A percentile compares a stretch with the other conserved stretches of the same genome.
phyloP scores from a whole-genome alignment of 176 grass and related monocot genomes.

The Juncus effusus region DNA sequence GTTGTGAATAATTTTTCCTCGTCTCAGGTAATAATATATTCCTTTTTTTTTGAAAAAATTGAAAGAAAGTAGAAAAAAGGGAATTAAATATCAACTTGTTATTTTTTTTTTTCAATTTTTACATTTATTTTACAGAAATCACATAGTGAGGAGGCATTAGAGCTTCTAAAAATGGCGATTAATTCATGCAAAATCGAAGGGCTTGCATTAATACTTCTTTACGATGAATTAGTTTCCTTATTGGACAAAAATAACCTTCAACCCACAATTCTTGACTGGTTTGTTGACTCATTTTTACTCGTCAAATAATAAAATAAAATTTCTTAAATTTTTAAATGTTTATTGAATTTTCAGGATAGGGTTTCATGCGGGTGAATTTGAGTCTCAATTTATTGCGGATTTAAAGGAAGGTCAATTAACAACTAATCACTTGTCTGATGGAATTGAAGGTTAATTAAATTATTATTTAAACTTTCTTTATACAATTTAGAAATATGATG shows the following conservation, averaged over 20 bases:
- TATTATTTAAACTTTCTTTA: constrained; percentile 21
- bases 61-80: not conserved
- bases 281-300: not conserved
- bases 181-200: constrained; percentile 66
- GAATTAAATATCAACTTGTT: not conserved
- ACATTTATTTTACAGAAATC: constrained; percentile 54
- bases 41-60: constrained; percentile 37
- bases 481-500: constrained; percentile 1
- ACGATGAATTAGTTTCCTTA: constrained; percentile 79
- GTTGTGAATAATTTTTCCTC: constrained; percentile 41
- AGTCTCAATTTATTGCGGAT: constrained; percentile 72
- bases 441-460: constrained; percentile 59
- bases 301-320: too few species aligned
- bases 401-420: constrained; percentile 52
- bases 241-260: constrained; percentile 52
- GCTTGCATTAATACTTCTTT: constrained; percentile 68
- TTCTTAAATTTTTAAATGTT: too few species aligned
- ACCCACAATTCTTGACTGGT: constrained; percentile 68
- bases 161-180: constrained; percentile 65
- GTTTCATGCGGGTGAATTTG: constrained; percentile 60
- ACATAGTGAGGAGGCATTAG: constrained; percentile 67
- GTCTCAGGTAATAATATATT: constrained; percentile 56
- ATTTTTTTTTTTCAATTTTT: constrained; percentile 14
- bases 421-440: constrained; percentile 46
- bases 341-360: constrained; percentile 42